Percentiles rank a stretch among this genome's conserved stretches.
These are phyloP conservation scores for Leccinum subgranulosum DNA, from an alignment of 768 basidiomycete species.

Conservation along the genomic window DNA sequence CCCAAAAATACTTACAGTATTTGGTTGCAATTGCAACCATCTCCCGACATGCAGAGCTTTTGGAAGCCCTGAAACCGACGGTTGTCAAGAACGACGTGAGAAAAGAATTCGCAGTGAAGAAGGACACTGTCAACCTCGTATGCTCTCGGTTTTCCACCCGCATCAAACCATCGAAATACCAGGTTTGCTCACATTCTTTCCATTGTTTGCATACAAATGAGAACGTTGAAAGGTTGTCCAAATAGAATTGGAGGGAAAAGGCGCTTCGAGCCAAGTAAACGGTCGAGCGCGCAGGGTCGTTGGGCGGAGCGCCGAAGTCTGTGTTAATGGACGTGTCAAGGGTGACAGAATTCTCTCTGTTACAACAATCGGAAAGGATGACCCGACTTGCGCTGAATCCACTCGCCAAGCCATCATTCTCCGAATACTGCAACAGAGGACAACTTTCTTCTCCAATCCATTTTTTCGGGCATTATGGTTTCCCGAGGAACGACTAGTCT, in stretches of 20 bases:
- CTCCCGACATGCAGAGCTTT: slow-evolving; percentile 41
- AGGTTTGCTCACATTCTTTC: slow-evolving; percentile 34
- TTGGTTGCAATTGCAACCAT: slow-evolving; percentile 46
- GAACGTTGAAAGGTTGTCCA: slow-evolving; percentile 14
- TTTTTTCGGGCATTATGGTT: slow-evolving; percentile 31
- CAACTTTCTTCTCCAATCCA: slow-evolving; percentile 16
- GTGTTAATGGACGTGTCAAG: slow-evolving; percentile 21
- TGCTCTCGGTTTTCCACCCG: slow-evolving; percentile 46
- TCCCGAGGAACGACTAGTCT: slow-evolving; percentile 13
- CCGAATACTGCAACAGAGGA: slow-evolving; percentile 13
- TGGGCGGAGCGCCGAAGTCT: slow-evolving; percentile 39
- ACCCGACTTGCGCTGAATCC: slow-evolving; percentile 53
- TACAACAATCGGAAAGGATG: slow-evolving; percentile 51
- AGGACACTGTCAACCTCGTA: slow-evolving; percentile 32
- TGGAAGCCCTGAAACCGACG: slow-evolving; percentile 47
- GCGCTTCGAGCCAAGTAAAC: slow-evolving; percentile 1
- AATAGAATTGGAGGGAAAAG: slow-evolving; percentile 15
- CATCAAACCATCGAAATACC: slow-evolving; percentile 33
- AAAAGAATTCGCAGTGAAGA: slow-evolving; percentile 22
- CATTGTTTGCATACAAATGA: not conserved
- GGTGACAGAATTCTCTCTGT: slow-evolving; percentile 31
- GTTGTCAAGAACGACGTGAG: slow-evolving; percentile 42
- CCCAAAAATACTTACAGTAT: slow-evolving; percentile 26
- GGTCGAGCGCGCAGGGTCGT: slow-evolving; percentile 23
- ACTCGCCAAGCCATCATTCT: slow-evolving; percentile 24